Base-by-base conservation (phyloP, 208 protist genomes). In the Leishmania tropica region DNA sequence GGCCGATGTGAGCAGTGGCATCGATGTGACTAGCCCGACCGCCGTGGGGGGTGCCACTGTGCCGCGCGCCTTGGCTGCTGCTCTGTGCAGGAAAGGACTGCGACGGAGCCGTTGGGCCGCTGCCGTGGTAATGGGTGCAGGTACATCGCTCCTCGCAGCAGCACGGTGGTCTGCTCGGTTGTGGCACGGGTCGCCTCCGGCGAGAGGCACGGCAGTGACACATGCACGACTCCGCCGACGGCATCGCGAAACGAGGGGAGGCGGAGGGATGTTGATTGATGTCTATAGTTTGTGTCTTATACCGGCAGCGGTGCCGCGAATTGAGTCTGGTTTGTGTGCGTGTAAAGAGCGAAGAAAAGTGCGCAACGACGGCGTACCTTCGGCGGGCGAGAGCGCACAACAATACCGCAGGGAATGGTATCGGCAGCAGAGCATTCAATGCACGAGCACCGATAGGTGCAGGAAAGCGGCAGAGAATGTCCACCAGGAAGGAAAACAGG, bases 121-220 rank as follows among this genome's bases (percentile, higher is more conserved):
- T 35, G 45, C 81, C 24, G 78, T 79, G 73, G 82, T 45, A 81
- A 37, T 79, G 45, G 15, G 31, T 65, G 35, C 89, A 93, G 1
- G 86, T 90, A 78, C 90, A 91, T 48, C 65, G 64, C 13, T 48
- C 58, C 37, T 87, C 88, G 64, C 93, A 95, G 87, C 93, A 96
- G 85, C 92, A 96, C 28, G 81, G 88, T 13, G 80, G 70, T 60
- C 83, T 40, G 37, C 76, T 79, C 17, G 77, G 68, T n/a, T 11
- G 19, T n/a, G 73, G 0, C 19, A 28, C 73, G 7, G 10, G 45
- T 10, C 45, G 70, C 45, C 70, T 54, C 70, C 47, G 10, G 70
- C 35, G 42, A 51, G 70, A 58, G 7, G 73, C 64, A 42, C 45
- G 79, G 37, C 77, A 15, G 17, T 64, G 77, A 31, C 76, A 79